phyloP scores from a whole-genome alignment of 108 stramenopile species.

The Stephanodiscus minutulus region DNA sequence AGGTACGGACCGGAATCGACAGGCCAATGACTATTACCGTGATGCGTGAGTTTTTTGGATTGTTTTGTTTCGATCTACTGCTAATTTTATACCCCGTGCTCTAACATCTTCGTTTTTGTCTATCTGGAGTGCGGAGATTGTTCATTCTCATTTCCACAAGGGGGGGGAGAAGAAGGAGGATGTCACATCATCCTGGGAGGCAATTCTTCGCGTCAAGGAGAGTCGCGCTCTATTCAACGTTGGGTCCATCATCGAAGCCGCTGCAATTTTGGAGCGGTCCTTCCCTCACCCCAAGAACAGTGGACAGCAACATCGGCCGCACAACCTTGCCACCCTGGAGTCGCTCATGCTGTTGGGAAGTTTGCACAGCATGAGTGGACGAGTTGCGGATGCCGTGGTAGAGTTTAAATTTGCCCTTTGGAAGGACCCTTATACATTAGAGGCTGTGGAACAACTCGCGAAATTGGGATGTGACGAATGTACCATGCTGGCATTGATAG shows the following conservation, averaged over 20 bases:
- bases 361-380: constrained; percentile 56
- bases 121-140: constrained; percentile 2
- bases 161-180: constrained; percentile 2
- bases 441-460: constrained; percentile 68
- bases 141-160: constrained; percentile 1
- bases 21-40: constrained; percentile 71
- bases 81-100: not conserved
- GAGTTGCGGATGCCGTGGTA: constrained; percentile 55
- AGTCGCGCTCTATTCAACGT: constrained; percentile 66
- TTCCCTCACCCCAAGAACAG: constrained; percentile 44
- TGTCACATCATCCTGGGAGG: constrained; percentile 40
- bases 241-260: constrained; percentile 71
- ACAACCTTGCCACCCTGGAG: constrained; percentile 37
- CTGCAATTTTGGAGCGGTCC: constrained; percentile 68
- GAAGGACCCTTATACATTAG: constrained; percentile 70
- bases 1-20: constrained; percentile 49
- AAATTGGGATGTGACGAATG: constrained; percentile 54
- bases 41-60: constrained; percentile 24
- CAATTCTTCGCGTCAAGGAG: constrained; percentile 69
- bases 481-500: constrained; percentile 21
- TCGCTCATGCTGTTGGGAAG: constrained; percentile 75
- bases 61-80: not conserved
- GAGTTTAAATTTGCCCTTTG: constrained; percentile 60
- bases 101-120: not conserved
- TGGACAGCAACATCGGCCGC: constrained; percentile 7